A percentile compares a stretch with the other conserved stretches of the same genome.
These are phyloP conservation scores for Pecoramyces ruminantium DNA, from an alignment of 192 early-diverging fungal species.

Conservation along the genomic window DNA sequence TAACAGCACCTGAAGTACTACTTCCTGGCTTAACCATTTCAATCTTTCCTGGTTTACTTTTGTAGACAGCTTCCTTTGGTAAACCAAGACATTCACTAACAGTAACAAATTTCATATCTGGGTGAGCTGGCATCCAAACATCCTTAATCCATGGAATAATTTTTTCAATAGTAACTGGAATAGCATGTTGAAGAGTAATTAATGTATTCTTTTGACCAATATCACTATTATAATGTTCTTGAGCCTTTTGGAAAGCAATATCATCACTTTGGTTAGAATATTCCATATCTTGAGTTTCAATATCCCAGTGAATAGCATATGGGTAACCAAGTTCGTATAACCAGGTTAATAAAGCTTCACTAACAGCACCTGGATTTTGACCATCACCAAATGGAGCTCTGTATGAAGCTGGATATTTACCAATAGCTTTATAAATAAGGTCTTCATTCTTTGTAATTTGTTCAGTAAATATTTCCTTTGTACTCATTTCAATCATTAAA, in stretches of 20 bases:
- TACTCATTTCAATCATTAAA: not conserved
- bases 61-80: not conserved
- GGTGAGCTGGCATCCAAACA: not conserved
- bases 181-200: not conserved
- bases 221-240: not conserved
- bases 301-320: not conserved
- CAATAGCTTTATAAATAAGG: not conserved
- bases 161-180: not conserved
- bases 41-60: not conserved
- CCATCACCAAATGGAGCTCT: not conserved
- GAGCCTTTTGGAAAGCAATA: not conserved
- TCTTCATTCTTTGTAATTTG: not conserved
- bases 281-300: not conserved
- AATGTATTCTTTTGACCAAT: not conserved
- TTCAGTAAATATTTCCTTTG: not conserved
- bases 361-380: not conserved
- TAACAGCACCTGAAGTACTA: not conserved
- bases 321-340: not conserved
- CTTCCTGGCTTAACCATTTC: not conserved
- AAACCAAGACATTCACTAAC: not conserved
- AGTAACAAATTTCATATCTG: not conserved
- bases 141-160: not conserved
- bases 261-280: not conserved
- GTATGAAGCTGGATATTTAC: not conserved
- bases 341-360: not conserved